Evolutionary conservation across 371 early-diverging fungal species (phyloP).

Genomic region (Mortierella sp.): DNA sequence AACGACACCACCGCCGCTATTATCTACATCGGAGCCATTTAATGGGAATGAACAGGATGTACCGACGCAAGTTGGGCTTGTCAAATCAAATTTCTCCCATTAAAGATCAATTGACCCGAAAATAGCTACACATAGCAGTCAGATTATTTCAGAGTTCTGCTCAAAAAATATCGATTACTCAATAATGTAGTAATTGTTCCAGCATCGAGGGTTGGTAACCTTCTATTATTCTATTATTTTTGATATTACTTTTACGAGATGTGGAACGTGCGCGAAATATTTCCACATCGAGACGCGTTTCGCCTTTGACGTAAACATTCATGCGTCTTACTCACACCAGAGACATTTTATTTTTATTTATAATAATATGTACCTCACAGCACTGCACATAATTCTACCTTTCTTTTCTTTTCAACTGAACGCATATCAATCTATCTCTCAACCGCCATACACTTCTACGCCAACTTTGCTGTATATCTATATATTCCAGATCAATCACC

Average conservation of each 20-base stretch:
- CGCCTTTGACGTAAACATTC: not conserved
- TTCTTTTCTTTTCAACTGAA: not conserved
- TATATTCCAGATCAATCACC: not conserved
- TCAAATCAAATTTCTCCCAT: too few relatives aligned
- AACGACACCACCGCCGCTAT: too few relatives aligned
- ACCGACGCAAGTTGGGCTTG: too few relatives aligned
- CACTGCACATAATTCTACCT: not conserved
- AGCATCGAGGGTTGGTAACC: too few relatives aligned
- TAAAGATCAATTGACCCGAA: too few relatives aligned
- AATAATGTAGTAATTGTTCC: not conserved
- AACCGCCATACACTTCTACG: not conserved
- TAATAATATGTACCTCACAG: not conserved
- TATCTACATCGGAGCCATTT: not conserved
- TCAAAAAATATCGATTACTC: not conserved
- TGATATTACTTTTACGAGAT: not conserved
- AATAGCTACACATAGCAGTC: too few relatives aligned
- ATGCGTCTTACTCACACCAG: constrained; percentile 12
- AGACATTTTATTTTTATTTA: constrained; percentile 8
- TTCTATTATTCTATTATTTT: too few relatives aligned
- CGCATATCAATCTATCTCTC: not conserved
- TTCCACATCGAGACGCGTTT: not conserved
- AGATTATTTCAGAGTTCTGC: too few relatives aligned
- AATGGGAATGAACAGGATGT: too few relatives aligned
- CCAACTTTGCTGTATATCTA: not conserved
- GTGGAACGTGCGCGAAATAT: not conserved